Evolutionary conservation across 2,329 filamentous ascomycete species (phyloP), one percentile per base, ranked within the genome.

Genomic region (Stagonosporopsis cucurbitacearum): DNA sequence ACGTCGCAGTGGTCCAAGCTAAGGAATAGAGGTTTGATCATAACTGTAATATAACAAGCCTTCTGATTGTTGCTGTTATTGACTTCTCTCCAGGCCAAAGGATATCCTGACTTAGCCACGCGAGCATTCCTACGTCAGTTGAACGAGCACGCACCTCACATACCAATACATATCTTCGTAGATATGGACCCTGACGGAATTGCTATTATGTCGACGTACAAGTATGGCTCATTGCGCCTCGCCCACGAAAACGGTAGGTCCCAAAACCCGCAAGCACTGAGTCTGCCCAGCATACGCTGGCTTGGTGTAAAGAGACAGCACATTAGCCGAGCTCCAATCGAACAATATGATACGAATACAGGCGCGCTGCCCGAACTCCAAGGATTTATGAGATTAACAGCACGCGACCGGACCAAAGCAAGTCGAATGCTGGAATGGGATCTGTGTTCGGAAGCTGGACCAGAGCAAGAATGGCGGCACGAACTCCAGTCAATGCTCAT

Each of bases 101-200:
- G 91, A 2, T 95, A 92, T 67, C 90, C 91, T 0, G 91, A 95
- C 64, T 77, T 94, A 43, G 81, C 83, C 1, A 92, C 90, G 0
- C 81, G 89, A 7, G 80, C 81, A 15, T 87, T 94, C 49, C 76
- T 94, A 1, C 80, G 81, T 37, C 33, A 70, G 64, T 0, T 73
- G 71, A 8, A 77, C 76, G 19, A 82, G 28, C 49, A 63, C 5
- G 61, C 52, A 12, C 64, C 70, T 12, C 62, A 73, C 7, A 74
- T 78, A 13, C 83, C 85, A 2, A 83, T 91, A 6, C 81, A 85
- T 48, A 84, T 81, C 0, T 77, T 95, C 0, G 82, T 90, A 1
- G 91, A 96, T 66, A 90, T 85, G 56, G 91, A 95, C 63, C 90
- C 90, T 0, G 85, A 94, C 59, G 91, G 91, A 0, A 74, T 94